These are phyloP conservation scores for thale cress (Arabidopsis thaliana) DNA, from an alignment of 345 rosid genomes.

Conservation along the genomic window DNA sequence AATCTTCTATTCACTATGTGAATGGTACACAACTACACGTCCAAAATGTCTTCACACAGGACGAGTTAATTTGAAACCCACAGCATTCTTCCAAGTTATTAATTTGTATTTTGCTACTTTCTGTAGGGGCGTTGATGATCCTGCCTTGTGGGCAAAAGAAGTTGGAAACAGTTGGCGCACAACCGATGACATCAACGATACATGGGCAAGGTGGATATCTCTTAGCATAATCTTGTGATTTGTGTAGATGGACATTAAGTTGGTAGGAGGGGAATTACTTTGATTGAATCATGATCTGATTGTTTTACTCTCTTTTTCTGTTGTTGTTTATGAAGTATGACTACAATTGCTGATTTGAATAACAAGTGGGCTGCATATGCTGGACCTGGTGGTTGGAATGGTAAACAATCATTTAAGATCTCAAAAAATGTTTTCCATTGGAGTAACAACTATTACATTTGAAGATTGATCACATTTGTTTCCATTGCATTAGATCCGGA, in stretches of 20 bases:
- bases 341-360: slow-evolving; percentile 87
- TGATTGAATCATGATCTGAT: slow-evolving; percentile 12
- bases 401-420: slow-evolving; percentile 48
- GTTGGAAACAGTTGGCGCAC: slow-evolving; percentile 99
- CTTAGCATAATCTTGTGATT: slow-evolving; percentile 31
- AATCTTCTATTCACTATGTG: slow-evolving; percentile 90
- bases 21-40: slow-evolving; percentile 60
- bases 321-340: slow-evolving; percentile 68
- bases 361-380: slow-evolving; percentile 97
- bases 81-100: not conserved
- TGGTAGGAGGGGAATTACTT: not conserved
- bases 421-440: not conserved
- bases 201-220: slow-evolving; percentile 88
- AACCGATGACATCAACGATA: slow-evolving; percentile 86
- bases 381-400: slow-evolving; percentile 99
- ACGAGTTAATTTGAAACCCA: not conserved
- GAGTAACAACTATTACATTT: slow-evolving; percentile 11
- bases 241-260: slow-evolving; percentile 20
- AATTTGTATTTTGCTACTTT: slow-evolving; percentile 29
- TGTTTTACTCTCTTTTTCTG: slow-evolving; percentile 13
- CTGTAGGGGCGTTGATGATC: slow-evolving; percentile 89
- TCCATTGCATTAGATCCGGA: slow-evolving; percentile 72
- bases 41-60: slow-evolving; percentile 12
- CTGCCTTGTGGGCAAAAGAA: slow-evolving; percentile 92
- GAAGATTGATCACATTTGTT: slow-evolving; percentile 23